phyloP scores from a whole-genome alignment of 2,329 filamentous ascomycete genomes.

The Fusarium cyanostomum region DNA sequence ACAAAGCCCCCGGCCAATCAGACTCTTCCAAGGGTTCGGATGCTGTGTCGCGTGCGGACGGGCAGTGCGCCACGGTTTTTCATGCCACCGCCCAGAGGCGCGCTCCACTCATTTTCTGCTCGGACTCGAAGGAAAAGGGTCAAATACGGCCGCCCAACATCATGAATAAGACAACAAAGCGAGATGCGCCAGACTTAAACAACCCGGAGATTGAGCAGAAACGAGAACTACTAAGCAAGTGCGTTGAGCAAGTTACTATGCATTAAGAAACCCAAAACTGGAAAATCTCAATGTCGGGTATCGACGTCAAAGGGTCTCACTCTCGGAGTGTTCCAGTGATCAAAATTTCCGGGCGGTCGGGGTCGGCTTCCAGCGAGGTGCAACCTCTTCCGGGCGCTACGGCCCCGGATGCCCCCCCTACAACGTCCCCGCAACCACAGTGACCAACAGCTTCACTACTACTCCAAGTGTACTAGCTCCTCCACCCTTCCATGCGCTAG shows the following conservation, averaged over 20 bases:
- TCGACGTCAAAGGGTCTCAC: constrained; percentile 10
- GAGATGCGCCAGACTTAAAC: too few relatives aligned
- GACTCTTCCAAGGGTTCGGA: neutral
- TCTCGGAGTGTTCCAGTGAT: constrained; percentile 24
- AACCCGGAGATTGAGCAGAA: too few relatives aligned
- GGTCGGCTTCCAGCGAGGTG: neutral
- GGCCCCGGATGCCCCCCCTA: constrained; percentile 12
- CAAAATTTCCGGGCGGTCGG: neutral
- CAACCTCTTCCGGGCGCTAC: constrained; percentile 24
- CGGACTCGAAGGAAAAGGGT: constrained; percentile 5
- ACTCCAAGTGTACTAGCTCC: constrained; percentile 25
- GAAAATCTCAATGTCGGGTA: neutral
- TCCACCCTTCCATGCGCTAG: constrained; percentile 36
- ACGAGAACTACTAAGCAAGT: neutral
- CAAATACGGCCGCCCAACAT: neutral
- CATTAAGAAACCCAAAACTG: neutral
- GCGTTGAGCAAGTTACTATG: neutral
- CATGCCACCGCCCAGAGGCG: constrained; percentile 16
- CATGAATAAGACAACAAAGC: neutral
- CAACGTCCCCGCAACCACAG: constrained; percentile 3
- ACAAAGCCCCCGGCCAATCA: constrained; percentile 20
- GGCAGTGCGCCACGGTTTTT: constrained; percentile 25
- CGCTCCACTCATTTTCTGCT: constrained; percentile 32
- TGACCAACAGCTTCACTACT: constrained; percentile 11
- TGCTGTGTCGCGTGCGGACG: constrained; percentile 34